Evolutionary conservation across 2,329 filamentous ascomycete genomes (phyloP).

Genomic region (Aspergillus arachidicola): DNA sequence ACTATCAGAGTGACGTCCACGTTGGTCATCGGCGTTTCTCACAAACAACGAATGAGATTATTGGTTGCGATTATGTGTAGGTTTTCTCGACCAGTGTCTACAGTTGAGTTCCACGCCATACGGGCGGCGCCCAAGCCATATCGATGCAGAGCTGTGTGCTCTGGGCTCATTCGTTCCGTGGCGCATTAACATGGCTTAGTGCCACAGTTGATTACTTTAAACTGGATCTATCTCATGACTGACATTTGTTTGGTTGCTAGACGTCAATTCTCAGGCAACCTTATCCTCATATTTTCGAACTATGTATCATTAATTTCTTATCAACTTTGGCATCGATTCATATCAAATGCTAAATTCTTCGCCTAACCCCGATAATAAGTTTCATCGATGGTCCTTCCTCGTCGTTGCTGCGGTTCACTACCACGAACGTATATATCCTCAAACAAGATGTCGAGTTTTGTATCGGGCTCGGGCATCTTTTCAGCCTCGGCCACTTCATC

Average conservation of each 20-base stretch:
- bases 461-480: constrained; percentile 77
- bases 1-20: neutral
- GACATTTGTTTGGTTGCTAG: neutral
- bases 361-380: constrained; percentile 67
- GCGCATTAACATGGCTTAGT: neutral
- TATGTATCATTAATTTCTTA: neutral
- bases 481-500: constrained; percentile 85
- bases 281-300: neutral
- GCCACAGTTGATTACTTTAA: neutral
- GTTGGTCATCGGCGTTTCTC: neutral
- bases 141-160: neutral
- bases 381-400: constrained; percentile 84
- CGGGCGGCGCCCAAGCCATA: neutral
- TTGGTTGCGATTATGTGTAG: neutral
- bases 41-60: neutral
- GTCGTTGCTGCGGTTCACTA: constrained; percentile 80
- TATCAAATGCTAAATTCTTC: neutral
- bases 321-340: neutral
- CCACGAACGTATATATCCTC: constrained; percentile 92
- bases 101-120: neutral
- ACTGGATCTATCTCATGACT: neutral
- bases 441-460: constrained; percentile 77
- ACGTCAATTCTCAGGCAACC: neutral
- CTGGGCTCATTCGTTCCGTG: neutral
- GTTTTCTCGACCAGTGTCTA: neutral